These are phyloP conservation scores for Termitomyces sp. DNA, from an alignment of 768 basidiomycete species.

Conservation along the genomic window DNA sequence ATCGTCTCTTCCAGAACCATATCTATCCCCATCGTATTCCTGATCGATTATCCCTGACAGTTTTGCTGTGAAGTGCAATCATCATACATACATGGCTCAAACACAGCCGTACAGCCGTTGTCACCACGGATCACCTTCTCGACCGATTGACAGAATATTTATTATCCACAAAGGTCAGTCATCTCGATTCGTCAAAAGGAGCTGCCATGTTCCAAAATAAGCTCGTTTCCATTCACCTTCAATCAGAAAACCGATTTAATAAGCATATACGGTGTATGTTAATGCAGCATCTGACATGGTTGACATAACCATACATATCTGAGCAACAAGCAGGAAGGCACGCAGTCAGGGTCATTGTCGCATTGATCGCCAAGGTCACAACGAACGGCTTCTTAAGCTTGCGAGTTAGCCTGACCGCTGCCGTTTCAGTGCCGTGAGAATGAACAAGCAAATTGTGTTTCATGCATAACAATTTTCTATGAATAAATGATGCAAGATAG, in stretches of 20 bases:
- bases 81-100: neutral
- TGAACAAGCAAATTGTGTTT: neutral
- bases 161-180: too few species aligned
- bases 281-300: neutral
- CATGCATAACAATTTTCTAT: neutral
- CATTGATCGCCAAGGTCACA: neutral
- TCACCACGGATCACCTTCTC: neutral
- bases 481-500: slow-evolving; percentile 8
- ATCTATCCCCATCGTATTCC: neutral
- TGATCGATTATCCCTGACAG: neutral
- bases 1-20: neutral
- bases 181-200: neutral
- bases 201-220: neutral
- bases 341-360: neutral
- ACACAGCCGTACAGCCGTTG: neutral
- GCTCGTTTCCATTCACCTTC: neutral
- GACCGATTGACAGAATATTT: too few species aligned
- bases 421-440: neutral
- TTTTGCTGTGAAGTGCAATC: neutral
- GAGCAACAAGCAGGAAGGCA: neutral
- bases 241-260: neutral
- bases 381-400: neutral
- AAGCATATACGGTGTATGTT: neutral
- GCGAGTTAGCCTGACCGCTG: neutral
- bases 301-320: neutral